A percentile compares a stretch with the other conserved stretches of the same genome.
Conservation (phyloP, 2,329 filamentous ascomycete genomes). For the Calonectria pseudoturangicola region DNA sequence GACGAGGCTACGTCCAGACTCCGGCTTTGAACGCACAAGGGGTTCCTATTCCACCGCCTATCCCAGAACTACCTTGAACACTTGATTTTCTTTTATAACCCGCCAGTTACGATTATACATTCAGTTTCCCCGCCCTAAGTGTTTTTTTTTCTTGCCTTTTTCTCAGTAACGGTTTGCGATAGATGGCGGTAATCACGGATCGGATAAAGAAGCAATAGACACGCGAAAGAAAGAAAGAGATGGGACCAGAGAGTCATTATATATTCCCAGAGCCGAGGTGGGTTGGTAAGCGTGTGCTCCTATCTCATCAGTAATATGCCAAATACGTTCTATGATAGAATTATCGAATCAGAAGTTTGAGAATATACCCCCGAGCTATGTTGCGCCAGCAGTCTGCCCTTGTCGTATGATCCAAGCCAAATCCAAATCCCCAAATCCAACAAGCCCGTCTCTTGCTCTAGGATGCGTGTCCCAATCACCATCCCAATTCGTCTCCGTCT, state of each 20-base stretch:
- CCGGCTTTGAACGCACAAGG: constrained; percentile 25
- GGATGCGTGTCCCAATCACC: constrained; percentile 4
- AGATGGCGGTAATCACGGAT: constrained; percentile 14
- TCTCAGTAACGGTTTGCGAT: background rate
- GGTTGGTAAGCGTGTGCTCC: constrained; percentile 8
- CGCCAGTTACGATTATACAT: background rate
- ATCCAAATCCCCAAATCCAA: background rate
- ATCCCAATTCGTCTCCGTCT: background rate
- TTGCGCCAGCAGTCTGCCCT: constrained; percentile 25
- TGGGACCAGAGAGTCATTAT: constrained; percentile 24
- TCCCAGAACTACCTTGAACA: constrained; percentile 10
- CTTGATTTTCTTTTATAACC: background rate
- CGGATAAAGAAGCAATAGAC: constrained; percentile 24
- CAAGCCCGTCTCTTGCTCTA: background rate
- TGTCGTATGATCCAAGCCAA: constrained; percentile 2
- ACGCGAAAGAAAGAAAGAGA: background rate
- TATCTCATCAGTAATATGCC: constrained; percentile 19
- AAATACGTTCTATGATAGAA: constrained; percentile 36
- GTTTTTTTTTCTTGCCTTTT: background rate
- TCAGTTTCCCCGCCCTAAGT: background rate
- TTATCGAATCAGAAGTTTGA: constrained; percentile 28
- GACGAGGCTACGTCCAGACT: constrained; percentile 69
- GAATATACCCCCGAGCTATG: constrained; percentile 24
- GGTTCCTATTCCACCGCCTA: background rate
- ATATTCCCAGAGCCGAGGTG: constrained; percentile 1